A percentile compares a stretch with the other conserved stretches of the same genome.
Conservation (phyloP, 495 filamentous ascomycete species). For the Daldinia bambusicola region DNA sequence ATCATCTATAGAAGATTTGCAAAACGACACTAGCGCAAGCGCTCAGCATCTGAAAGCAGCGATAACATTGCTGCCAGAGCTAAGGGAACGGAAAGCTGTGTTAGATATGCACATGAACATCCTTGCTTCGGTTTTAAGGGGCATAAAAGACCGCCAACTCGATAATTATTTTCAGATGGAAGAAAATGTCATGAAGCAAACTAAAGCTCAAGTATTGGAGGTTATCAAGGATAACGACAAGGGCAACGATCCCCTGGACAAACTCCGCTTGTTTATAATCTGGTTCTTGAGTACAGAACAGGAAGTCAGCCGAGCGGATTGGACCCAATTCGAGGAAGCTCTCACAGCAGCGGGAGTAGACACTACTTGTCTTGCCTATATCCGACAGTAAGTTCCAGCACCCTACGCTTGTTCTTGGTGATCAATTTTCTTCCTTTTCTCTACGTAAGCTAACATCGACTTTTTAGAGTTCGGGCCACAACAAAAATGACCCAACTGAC, state of each 20-base stretch:
- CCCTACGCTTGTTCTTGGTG: not conserved
- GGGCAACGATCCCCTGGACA: constrained; percentile 85
- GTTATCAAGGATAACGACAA: constrained; percentile 83
- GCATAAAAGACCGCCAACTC: constrained; percentile 92
- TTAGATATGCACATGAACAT: constrained; percentile 99
- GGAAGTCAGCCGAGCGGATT: constrained; percentile 81
- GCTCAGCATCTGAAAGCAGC: constrained; percentile 96
- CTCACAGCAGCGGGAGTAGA: constrained; percentile 78
- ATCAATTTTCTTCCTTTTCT: not conserved
- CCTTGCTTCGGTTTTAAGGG: constrained; percentile 82
- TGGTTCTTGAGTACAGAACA: constrained; percentile 97
- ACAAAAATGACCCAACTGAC: constrained; percentile 99
- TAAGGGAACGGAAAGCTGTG: constrained; percentile 88
- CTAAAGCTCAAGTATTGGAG: constrained; percentile 88
- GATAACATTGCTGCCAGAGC: constrained; percentile 89
- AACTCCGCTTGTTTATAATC: constrained; percentile 92
- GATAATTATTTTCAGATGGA: constrained; percentile 98
- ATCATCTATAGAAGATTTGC: constrained; percentile 90
- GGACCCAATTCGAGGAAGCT: constrained; percentile 88
- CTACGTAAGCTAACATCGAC: constrained; percentile 45
- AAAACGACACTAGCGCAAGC: constrained; percentile 86
- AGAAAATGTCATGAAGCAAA: constrained; percentile 92
- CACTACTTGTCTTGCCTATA: constrained; percentile 80
- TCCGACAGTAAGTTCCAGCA: constrained; percentile 72
- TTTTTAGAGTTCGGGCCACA: constrained; percentile 83